Conservation (phyloP, 306 rosid genomes). For the Vachellia pachyceras region DNA sequence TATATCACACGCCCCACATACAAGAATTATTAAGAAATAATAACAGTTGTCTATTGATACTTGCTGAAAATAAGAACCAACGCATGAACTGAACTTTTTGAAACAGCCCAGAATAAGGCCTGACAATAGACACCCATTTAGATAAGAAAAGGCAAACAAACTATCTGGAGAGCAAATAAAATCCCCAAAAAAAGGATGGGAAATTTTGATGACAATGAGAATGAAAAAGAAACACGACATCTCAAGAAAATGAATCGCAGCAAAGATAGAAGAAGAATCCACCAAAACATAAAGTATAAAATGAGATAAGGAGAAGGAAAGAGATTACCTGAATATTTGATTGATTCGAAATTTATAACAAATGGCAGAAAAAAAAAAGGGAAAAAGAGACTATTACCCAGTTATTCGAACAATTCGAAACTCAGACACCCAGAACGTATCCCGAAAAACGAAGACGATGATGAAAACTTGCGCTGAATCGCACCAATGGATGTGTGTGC, state of each 20-base stretch:
- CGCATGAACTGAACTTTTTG: slow-evolving; percentile 10
- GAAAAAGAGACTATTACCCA: background rate
- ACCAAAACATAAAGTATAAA: background rate
- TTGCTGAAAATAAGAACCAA: slow-evolving; percentile 22
- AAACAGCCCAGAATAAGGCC: background rate
- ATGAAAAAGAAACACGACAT: background rate
- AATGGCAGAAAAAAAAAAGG: background rate
- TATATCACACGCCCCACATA: background rate
- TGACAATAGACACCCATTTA: background rate
- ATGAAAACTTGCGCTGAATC: background rate
- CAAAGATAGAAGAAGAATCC: background rate
- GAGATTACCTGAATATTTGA: background rate
- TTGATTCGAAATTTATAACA: background rate
- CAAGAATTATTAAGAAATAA: slow-evolving; percentile 9
- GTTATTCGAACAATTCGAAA: background rate
- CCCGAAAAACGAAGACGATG: background rate
- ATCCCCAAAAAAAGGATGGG: background rate
- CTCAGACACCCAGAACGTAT: background rate
- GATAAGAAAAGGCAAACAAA: background rate
- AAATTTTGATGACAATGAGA: background rate
- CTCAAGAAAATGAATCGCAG: background rate
- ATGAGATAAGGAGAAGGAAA: background rate
- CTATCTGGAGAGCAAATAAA: background rate
- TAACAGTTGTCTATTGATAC: background rate
- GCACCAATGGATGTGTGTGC: background rate